These are phyloP conservation scores for Bipolaris victoriae DNA, from an alignment of 2,329 filamentous ascomycete species.

Conservation along the genomic window DNA sequence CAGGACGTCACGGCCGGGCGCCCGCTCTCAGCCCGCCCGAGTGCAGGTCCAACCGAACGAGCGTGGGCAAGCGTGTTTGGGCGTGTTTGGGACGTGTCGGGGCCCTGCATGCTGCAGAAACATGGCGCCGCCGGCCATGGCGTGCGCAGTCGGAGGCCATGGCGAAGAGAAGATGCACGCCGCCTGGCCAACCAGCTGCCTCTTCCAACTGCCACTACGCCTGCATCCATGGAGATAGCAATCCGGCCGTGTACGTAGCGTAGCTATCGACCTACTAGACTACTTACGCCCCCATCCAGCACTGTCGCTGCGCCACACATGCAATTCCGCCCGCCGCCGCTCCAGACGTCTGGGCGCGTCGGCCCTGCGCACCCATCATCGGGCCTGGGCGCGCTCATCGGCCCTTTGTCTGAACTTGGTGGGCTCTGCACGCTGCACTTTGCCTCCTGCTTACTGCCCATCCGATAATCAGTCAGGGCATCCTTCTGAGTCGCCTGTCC, in stretches of 20 bases:
- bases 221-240: too few species aligned
- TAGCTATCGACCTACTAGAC: too few species aligned
- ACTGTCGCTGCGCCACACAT: background rate
- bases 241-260: too few species aligned
- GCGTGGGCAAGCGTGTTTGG: background rate
- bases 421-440: background rate
- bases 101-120: conserved; percentile 1
- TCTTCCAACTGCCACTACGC: too few species aligned
- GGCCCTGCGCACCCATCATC: background rate
- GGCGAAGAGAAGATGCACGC: background rate
- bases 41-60: conserved; percentile 3
- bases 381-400: background rate
- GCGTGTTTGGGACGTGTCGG: background rate
- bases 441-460: background rate
- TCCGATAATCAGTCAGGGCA: too few species aligned
- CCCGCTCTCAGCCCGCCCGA: conserved; percentile 1
- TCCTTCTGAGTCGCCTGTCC: too few species aligned
- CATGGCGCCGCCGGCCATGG: background rate
- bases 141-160: background rate
- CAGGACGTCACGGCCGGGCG: conserved; percentile 21
- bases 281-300: background rate
- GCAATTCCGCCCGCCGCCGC: background rate
- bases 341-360: background rate
- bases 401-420: background rate
- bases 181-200: background rate